A percentile compares a stretch with the other conserved stretches of the same genome.
phyloP scores from a whole-genome alignment of 768 basidiomycete species.

The Hypholoma sublateritium region DNA sequence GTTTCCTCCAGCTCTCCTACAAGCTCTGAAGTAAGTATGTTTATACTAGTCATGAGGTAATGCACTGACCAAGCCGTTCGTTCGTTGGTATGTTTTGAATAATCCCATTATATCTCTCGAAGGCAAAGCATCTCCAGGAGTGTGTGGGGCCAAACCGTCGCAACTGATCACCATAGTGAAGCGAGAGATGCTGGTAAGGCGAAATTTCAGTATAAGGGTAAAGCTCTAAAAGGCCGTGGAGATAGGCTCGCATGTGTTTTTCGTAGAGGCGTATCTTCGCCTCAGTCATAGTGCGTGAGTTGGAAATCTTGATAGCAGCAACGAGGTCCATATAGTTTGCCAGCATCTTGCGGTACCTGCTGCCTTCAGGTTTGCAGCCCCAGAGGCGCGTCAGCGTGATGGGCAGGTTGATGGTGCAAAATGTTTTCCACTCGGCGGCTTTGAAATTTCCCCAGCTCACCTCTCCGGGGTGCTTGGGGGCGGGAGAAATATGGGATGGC shows the following conservation, averaged over 20 bases:
- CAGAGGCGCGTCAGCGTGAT: conserved; percentile 37
- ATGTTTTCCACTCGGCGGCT: conserved; percentile 34
- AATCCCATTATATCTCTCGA: conserved; percentile 30
- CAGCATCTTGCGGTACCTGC: conserved; percentile 17
- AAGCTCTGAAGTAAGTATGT: neutral
- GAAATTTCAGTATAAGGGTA: conserved; percentile 27
- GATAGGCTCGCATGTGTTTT: conserved; percentile 29
- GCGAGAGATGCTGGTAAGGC: conserved; percentile 38
- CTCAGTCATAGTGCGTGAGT: conserved; percentile 19
- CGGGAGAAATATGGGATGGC: conserved; percentile 21
- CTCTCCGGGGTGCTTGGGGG: conserved; percentile 21
- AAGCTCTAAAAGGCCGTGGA: conserved; percentile 24
- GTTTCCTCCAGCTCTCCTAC: conserved; percentile 30
- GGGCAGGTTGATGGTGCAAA: conserved; percentile 32
- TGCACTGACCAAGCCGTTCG: conserved; percentile 27
- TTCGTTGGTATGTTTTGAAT: conserved; percentile 27
- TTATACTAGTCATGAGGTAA: neutral
- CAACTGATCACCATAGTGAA: conserved; percentile 35
- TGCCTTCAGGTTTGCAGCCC: conserved; percentile 17
- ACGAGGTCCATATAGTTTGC: conserved; percentile 37
- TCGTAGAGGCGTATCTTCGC: conserved; percentile 24
- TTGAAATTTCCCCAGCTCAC: conserved; percentile 23
- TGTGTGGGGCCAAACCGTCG: conserved; percentile 33
- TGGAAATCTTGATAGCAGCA: conserved; percentile 29
- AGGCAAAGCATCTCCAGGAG: conserved; percentile 34